Conservation (phyloP, 192 early-diverging fungal genomes). For the Linnemannia elongata region DNA sequence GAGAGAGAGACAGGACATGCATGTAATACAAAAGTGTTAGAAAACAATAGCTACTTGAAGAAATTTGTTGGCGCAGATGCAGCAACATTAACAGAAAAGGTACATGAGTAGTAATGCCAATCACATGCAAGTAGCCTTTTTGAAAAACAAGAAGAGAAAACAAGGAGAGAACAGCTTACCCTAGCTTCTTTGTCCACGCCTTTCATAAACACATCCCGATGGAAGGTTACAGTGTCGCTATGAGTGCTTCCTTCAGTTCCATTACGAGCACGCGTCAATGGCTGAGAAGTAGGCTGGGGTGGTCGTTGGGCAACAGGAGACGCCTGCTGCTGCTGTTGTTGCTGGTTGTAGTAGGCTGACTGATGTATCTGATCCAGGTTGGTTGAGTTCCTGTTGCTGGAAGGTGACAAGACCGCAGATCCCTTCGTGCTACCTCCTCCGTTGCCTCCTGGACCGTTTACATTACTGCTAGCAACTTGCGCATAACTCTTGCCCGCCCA, state of each 20-base stretch:
- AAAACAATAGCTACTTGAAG: not conserved
- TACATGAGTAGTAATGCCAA: conserved; percentile 10
- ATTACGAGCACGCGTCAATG: conserved; percentile 14
- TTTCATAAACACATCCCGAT: conserved; percentile 71
- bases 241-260: conserved; percentile 29
- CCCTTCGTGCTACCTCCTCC: not conserved
- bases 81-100: not conserved
- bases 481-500: conserved; percentile 34
- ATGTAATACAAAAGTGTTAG: not conserved
- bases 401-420: conserved; percentile 9
- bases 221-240: conserved; percentile 60
- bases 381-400: not conserved
- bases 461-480: not conserved
- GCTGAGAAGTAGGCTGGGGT: not conserved
- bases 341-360: not conserved
- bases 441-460: no score
- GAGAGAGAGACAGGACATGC: not conserved
- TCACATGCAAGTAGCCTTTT: conserved; percentile 6
- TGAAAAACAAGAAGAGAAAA: not conserved
- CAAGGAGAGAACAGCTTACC: not conserved
- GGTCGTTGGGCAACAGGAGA: not conserved
- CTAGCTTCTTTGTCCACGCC: conserved; percentile 61
- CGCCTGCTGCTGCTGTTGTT: not conserved
- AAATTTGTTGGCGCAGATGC: not conserved
- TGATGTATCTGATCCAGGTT: conserved; percentile 3